Evolutionary conservation across 371 early-diverging fungal genomes (phyloP).

Genomic region (Rhizopus sp.): DNA sequence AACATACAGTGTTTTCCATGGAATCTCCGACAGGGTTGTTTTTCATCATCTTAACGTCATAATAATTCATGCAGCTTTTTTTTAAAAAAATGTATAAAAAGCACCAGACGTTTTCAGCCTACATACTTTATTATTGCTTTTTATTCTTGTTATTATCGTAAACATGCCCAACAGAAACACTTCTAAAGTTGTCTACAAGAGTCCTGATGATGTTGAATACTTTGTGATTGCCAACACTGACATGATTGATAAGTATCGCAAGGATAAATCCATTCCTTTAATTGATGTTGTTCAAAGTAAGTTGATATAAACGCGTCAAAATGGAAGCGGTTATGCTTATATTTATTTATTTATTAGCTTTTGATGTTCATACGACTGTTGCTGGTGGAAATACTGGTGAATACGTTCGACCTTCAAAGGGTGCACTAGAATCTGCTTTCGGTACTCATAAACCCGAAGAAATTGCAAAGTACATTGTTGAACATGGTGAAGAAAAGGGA

Average conservation of each 20-base stretch:
- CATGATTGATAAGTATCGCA: constrained; percentile 36
- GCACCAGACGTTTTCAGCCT: no score
- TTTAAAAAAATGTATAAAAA: no score
- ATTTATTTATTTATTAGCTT: constrained; percentile 12
- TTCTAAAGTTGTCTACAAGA: constrained; percentile 35
- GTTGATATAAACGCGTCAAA: not conserved
- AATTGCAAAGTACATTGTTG: constrained; percentile 31
- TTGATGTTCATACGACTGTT: constrained; percentile 20
- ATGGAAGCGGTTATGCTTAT: not conserved
- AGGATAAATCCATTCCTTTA: constrained; percentile 44
- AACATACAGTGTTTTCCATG: no score
- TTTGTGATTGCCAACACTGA: constrained; percentile 42
- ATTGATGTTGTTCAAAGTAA: constrained; percentile 49
- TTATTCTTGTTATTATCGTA: not conserved
- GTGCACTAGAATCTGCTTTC: constrained; percentile 22
- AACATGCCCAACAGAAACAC: constrained; percentile 24
- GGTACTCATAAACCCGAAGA: constrained; percentile 22
- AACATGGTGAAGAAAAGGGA: constrained; percentile 28
- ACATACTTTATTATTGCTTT: not conserved
- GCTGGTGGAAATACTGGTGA: constrained; percentile 31
- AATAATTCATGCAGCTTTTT: no score
- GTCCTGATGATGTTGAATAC: constrained; percentile 34
- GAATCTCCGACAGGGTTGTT: no score
- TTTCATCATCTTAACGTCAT: no score
- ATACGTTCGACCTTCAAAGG: constrained; percentile 25